Evolutionary conservation across 805 yeast genomes (phyloP).

Genomic region (Candida pseudofarinosa): DNA sequence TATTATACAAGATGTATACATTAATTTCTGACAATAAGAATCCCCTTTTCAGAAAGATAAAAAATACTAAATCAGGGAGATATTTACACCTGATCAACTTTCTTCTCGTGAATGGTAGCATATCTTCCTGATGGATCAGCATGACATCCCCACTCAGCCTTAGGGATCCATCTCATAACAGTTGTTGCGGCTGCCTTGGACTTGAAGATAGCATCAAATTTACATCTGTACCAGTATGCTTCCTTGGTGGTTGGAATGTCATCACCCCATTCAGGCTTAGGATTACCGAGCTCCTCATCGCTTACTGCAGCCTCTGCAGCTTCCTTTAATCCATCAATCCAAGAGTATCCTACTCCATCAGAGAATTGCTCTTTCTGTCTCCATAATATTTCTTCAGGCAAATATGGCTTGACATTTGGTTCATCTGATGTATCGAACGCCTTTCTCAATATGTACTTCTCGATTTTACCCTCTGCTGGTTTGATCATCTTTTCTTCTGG

Average conservation of each 20-base stretch:
- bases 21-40: conserved; percentile 2
- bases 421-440: conserved; percentile 94
- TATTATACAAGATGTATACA: neutral
- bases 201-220: conserved; percentile 85
- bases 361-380: conserved; percentile 99
- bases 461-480: conserved; percentile 70
- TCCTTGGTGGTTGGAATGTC: conserved; percentile 97
- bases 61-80: neutral
- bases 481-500: conserved; percentile 88
- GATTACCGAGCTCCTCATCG: conserved; percentile 86
- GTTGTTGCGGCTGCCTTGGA: conserved; percentile 92
- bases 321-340: conserved; percentile 98
- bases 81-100: conserved; percentile 22
- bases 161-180: conserved; percentile 99
- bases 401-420: conserved; percentile 72
- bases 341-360: conserved; percentile 98
- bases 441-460: conserved; percentile 93
- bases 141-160: conserved; percentile 99
- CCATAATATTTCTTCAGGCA: conserved; percentile 96
- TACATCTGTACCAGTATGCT: conserved; percentile 98
- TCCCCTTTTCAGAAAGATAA: neutral
- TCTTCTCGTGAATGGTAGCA: conserved; percentile 79
- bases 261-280: conserved; percentile 93
- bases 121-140: conserved; percentile 98
- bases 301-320: conserved; percentile 81